Evolutionary conservation across 1,139 yeast genomes (phyloP), one percentile per base, ranked within the genome.

Genomic region (Yamadazyma sp.): DNA sequence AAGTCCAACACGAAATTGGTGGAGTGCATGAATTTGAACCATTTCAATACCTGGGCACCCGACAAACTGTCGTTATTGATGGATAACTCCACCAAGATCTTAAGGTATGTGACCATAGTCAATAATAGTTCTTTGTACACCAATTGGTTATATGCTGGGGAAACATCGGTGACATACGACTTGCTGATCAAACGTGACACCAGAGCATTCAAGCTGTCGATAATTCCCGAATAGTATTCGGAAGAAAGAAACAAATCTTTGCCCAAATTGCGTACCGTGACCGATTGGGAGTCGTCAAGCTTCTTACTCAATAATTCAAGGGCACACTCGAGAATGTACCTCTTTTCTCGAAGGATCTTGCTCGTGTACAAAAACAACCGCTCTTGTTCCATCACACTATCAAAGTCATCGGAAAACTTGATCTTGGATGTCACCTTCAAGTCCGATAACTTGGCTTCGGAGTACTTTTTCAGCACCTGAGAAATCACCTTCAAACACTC

Each of bases 11-110:
- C 63, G 47, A 70, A 78, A 32, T 64, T 62, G 2, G 73, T 67
- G 4, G 61, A 53, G 12, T 64, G 59, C 71, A 80, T 68, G 17
- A 79, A 59, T 5, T 64, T 51, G 46, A 83, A 81, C 95, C 95
- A 87, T 9, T 62, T 53, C 2, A 56, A 40, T 1, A 78, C 71
- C 1, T 53, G 44, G 42, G 54, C 27, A 43, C 55, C 44, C 38
- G 63, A 40, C 47, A 68, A 50, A 37, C 62, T 52, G 41, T 70
- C 55, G 49, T 65, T 55, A 33, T 59, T 59, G 49, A 67, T 39
- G 43, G 67, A 43, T 44, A 72, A 43, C 51, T 72, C 74, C 14
- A 70, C 59, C 27, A 80, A 53, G 1, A 78, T 62, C 43, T 76
- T 78, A 37, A 74, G 53, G 24, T 69, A 49, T 36, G 71, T 73